Evolutionary conservation across 306 rosid species (phyloP).

Genomic region (Lithocarpus polystachyus): DNA sequence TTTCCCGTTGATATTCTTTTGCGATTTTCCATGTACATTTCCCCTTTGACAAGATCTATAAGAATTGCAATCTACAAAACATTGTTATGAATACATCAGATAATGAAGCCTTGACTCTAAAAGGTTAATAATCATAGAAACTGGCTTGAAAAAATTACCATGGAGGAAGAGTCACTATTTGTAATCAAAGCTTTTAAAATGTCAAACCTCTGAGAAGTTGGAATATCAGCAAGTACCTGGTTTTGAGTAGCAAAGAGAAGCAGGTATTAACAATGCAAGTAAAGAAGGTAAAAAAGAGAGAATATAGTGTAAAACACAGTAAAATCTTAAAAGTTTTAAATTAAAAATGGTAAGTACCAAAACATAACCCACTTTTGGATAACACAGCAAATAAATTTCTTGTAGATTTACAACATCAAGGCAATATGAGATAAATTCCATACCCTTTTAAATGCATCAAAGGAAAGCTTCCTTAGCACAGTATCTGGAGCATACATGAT

Average conservation of each 20-base stretch:
- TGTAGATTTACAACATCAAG: background rate
- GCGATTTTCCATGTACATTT: constrained; percentile 54
- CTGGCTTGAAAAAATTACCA: constrained; percentile 50
- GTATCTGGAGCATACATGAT: constrained; percentile 64
- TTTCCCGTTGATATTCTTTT: constrained; percentile 31
- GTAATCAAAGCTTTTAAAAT: constrained; percentile 61
- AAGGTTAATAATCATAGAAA: constrained; percentile 8
- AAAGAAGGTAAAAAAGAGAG: constrained; percentile 12
- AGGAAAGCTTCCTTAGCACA: constrained; percentile 56
- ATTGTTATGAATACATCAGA: constrained; percentile 28
- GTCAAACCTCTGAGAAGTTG: constrained; percentile 64
- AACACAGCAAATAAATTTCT: background rate
- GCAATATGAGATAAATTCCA: constrained; percentile 18
- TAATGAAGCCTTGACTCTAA: constrained; percentile 11
- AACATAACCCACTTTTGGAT: constrained; percentile 11
- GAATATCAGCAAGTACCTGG: constrained; percentile 77
- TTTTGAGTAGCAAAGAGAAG: constrained; percentile 22
- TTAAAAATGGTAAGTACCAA: constrained; percentile 8
- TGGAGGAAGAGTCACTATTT: constrained; percentile 70
- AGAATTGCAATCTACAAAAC: constrained; percentile 69
- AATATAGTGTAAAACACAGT: background rate
- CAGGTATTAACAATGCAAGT: background rate
- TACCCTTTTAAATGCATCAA: constrained; percentile 66
- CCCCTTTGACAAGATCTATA: constrained; percentile 61
- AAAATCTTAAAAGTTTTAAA: background rate